phyloP scores from a whole-genome alignment of 1,284 basidiomycete genomes.

The Serendipita sp. region DNA sequence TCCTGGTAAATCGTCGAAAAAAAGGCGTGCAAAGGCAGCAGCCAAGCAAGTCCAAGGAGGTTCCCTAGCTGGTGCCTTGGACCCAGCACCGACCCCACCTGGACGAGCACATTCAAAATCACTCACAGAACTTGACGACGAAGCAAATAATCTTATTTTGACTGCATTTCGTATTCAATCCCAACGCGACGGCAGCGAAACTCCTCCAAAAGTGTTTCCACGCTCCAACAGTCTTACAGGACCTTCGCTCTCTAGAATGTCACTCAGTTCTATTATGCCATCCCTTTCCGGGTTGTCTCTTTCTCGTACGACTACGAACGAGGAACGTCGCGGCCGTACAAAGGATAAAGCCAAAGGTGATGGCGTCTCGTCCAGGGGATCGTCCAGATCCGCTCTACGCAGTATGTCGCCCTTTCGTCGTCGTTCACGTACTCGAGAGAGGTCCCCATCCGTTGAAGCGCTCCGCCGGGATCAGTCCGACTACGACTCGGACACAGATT shows the following conservation, averaged over 20 bases:
- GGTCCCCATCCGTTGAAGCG: constrained; percentile 56
- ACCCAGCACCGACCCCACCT: no score
- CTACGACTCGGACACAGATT: constrained; percentile 42
- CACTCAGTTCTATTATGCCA: constrained; percentile 3
- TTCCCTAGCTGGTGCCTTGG: no score
- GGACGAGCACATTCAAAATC: background rate
- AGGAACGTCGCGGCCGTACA: background rate
- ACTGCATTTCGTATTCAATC: background rate
- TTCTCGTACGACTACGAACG: background rate
- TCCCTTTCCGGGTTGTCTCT: background rate
- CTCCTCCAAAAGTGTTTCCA: background rate
- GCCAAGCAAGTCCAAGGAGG: background rate
- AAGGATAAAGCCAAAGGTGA: background rate
- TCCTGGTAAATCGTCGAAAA: background rate
- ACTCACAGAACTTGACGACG: background rate
- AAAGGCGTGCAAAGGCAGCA: background rate
- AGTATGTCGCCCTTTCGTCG: constrained; percentile 62
- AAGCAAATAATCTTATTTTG: background rate
- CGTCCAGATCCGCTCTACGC: constrained; percentile 20
- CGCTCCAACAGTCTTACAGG: background rate
- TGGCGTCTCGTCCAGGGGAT: background rate
- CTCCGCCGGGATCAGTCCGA: constrained; percentile 57
- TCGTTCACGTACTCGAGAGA: constrained; percentile 44
- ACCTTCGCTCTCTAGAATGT: background rate
- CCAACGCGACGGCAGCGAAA: background rate